Conservation (phyloP, 2,329 filamentous ascomycete genomes). For the Venturia asperata region DNA sequence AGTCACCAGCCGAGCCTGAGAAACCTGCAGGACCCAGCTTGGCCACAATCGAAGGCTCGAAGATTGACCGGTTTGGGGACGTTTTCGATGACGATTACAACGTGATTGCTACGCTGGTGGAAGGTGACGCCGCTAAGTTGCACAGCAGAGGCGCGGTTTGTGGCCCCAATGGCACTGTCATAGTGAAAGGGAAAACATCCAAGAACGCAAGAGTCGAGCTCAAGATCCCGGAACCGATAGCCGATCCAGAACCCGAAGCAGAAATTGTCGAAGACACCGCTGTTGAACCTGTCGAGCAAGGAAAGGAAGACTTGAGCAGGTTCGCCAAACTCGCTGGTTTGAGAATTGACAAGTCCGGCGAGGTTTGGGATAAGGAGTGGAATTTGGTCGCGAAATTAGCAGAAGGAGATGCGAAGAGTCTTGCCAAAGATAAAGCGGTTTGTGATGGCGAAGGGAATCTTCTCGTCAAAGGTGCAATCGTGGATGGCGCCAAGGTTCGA, state of each 20-base stretch:
- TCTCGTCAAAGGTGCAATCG: not conserved
- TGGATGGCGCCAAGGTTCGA: constrained; percentile 15
- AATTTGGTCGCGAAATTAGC: constrained; percentile 34
- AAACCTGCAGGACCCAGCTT: constrained; percentile 33
- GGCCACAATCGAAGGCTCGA: constrained; percentile 48
- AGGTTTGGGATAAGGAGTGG: constrained; percentile 69
- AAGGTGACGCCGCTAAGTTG: constrained; percentile 61
- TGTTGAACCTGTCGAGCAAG: constrained; percentile 49
- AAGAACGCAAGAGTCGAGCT: constrained; percentile 14
- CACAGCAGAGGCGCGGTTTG: constrained; percentile 39
- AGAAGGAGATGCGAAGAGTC: constrained; percentile 6
- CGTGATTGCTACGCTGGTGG: constrained; percentile 62
- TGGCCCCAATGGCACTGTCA: constrained; percentile 11
- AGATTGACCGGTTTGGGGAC: constrained; percentile 49
- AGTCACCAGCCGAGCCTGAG: constrained; percentile 22
- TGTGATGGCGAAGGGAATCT: constrained; percentile 12
- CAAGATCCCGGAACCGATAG: not conserved
- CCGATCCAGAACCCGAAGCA: constrained; percentile 29
- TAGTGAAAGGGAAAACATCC: constrained; percentile 5
- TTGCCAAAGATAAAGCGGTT: constrained; percentile 4
- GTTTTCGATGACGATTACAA: constrained; percentile 62
- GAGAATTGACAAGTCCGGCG: constrained; percentile 46
- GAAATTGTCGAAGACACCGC: constrained; percentile 64
- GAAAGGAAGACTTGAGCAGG: constrained; percentile 1
- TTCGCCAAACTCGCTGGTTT: not conserved